phyloP scores from a whole-genome alignment of 2,329 filamentous ascomycete genomes.

The Beauveria asiatica region DNA sequence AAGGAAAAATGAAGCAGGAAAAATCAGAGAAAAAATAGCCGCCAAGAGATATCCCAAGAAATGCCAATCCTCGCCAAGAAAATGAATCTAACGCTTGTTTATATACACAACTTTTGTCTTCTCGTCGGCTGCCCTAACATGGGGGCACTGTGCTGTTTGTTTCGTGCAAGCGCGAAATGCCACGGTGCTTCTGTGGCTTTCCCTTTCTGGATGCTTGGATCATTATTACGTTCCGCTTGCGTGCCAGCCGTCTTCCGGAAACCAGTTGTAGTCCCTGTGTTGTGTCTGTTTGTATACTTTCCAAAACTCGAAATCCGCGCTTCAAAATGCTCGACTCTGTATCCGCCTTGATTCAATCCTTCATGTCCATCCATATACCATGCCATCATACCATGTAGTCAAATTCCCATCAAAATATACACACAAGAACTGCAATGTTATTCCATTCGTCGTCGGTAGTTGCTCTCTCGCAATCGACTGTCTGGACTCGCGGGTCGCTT shows the following conservation, averaged over 20 bases:
- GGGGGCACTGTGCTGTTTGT: neutral
- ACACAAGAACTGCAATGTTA: conserved; percentile 12
- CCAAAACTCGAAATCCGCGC: neutral
- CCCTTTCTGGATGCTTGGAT: neutral
- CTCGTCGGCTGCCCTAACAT: neutral
- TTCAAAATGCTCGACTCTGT: conserved; percentile 7
- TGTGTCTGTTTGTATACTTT: conserved; percentile 3
- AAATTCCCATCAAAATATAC: neutral
- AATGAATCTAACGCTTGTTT: conserved; percentile 5
- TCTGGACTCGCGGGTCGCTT: conserved; percentile 48
- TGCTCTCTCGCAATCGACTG: conserved; percentile 35
- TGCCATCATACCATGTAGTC: neutral
- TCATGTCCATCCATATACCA: neutral
- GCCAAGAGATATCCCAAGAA: neutral
- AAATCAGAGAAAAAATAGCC: neutral
- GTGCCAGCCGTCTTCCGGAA: conserved; percentile 9
- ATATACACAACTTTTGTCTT: conserved; percentile 6
- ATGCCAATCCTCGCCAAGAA: neutral
- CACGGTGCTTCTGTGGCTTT: conserved; percentile 8
- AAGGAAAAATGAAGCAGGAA: neutral
- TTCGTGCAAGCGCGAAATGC: neutral
- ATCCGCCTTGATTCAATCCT: neutral
- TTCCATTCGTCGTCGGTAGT: conserved; percentile 30
- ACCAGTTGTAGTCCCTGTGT: conserved; percentile 1
- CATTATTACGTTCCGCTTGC: conserved; percentile 7